Evolutionary conservation across 768 basidiomycete genomes (phyloP), one percentile per base, ranked within the genome.

Genomic region (Crepidotus variabilis): DNA sequence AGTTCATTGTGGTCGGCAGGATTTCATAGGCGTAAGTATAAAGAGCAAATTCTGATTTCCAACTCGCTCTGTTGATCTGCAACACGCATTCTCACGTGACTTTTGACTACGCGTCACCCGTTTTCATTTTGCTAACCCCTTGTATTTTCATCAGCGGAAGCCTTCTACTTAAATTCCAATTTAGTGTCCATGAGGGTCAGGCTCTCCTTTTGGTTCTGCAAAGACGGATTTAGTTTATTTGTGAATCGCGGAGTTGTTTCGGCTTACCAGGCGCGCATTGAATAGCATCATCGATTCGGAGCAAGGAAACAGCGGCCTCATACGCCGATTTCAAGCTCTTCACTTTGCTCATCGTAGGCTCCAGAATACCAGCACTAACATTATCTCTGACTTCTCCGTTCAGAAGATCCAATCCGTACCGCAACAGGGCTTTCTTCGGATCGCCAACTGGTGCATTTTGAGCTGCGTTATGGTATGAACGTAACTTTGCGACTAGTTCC

Each of bases 381-480:
- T 99, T 99, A 75, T 99, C 97, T 52, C 94, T 82, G 48, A 98
- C 92, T 65, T 95, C 88, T 24, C 97, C 97, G 65, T 95, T 92
- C 68, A 97, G 75, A 50, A 99, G 77, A 72, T 99, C 97, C 57
- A 99, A 82, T 1, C 97, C 97, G 71, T 97, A 98, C 58, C 92
- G 90, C 71, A 95, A 73, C 36, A 98, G 78, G 5, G 75, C 84
- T 71, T 97, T 92, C 75, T 94, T 96, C 14, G 93, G 90, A 72
- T 98, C 97, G 39, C 91, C 90, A 0, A 77, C 80, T 1, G 92
- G 87, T 2, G 94, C 96, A 62, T 88, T 94, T 74, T 97, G 96
- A 2, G 95, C 95, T 47, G 93, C 90, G 63, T 94, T 94, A 77
- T 99, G 97, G 75, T 95, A 98, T 9, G 95, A 88, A 51, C 97